Evolutionary conservation across 805 yeast species (phyloP).

Genomic region (Starmerella stigmatis): DNA sequence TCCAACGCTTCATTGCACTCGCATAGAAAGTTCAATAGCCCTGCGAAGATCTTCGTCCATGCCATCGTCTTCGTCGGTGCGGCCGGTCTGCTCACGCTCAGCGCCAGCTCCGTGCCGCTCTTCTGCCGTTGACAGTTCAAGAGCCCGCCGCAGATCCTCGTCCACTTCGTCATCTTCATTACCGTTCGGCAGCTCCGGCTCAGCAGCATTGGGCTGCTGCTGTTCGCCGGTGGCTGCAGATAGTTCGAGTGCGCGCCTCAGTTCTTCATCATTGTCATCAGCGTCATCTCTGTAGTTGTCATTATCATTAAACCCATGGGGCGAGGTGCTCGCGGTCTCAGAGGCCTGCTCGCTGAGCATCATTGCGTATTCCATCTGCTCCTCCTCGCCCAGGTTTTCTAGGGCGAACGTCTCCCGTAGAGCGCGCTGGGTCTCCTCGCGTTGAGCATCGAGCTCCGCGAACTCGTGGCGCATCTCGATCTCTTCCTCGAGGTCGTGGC

Average conservation of each 20-base stretch:
- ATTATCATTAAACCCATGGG: neutral
- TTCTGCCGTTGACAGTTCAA: slow-evolving; percentile 20
- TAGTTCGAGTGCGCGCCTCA: slow-evolving; percentile 24
- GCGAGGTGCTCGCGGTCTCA: neutral
- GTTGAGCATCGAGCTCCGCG: slow-evolving; percentile 24
- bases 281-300: slow-evolving; percentile 6
- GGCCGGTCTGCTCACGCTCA: neutral
- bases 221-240: slow-evolving; percentile 10
- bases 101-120: too few relatives aligned
- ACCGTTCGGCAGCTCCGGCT: neutral
- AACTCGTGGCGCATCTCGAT: slow-evolving; percentile 24
- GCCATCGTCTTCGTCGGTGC: neutral
- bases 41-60: slow-evolving; percentile 16
- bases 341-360: slow-evolving; percentile 25
- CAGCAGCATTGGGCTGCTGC: neutral
- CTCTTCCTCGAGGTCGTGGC: slow-evolving; percentile 22
- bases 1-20: neutral
- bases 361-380: slow-evolving; percentile 29
- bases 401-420: slow-evolving; percentile 16
- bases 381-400: slow-evolving; percentile 27
- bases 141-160: slow-evolving; percentile 24
- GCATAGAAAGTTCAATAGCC: slow-evolving; percentile 13
- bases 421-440: slow-evolving; percentile 13
- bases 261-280: slow-evolving; percentile 20
- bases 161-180: slow-evolving; percentile 15